Evolutionary conservation across 73 alveolate species (phyloP).

Genomic region (Tetrahymena elliotti): DNA sequence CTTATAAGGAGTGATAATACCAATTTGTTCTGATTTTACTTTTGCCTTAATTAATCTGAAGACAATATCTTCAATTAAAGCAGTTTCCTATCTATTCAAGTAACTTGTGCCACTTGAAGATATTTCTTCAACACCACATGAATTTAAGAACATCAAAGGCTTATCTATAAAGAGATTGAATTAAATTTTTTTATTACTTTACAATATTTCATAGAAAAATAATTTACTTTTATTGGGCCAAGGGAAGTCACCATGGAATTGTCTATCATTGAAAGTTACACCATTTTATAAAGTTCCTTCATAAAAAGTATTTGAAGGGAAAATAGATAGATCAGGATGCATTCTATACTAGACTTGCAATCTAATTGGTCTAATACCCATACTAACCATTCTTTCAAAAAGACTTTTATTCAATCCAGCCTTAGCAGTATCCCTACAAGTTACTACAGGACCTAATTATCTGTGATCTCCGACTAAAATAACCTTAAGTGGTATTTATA

Average conservation of each 20-base stretch:
- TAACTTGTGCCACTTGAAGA: slow-evolving; percentile 98
- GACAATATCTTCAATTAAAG: slow-evolving; percentile 87
- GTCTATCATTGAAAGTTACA: slow-evolving; percentile 88
- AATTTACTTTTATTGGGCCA: slow-evolving; percentile 82
- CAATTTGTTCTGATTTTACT: slow-evolving; percentile 91
- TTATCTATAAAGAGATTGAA: slow-evolving; percentile 44
- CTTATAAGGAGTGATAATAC: slow-evolving; percentile 99
- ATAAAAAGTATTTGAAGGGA: slow-evolving; percentile 96
- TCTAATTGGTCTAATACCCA: slow-evolving; percentile 90
- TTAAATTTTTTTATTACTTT: background rate
- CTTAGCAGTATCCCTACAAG: slow-evolving; percentile 98
- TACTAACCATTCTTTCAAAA: slow-evolving; percentile 93
- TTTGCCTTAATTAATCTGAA: slow-evolving; percentile 78
- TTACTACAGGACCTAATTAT: slow-evolving; percentile 98
- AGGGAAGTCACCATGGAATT: slow-evolving; percentile 77
- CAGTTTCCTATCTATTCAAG: slow-evolving; percentile 96
- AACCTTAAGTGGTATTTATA: background rate
- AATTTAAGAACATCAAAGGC: slow-evolving; percentile 96
- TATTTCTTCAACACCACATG: slow-evolving; percentile 92
- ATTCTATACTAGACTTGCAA: slow-evolving; percentile 97
- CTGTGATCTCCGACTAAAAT: slow-evolving; percentile 98
- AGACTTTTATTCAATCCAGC: slow-evolving; percentile 96
- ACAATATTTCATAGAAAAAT: background rate
- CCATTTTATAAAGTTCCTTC: slow-evolving; percentile 96
- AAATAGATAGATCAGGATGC: slow-evolving; percentile 98